Evolutionary conservation across 148 eudicot genomes (phyloP).

Genomic region (Simmondsia chinensis): DNA sequence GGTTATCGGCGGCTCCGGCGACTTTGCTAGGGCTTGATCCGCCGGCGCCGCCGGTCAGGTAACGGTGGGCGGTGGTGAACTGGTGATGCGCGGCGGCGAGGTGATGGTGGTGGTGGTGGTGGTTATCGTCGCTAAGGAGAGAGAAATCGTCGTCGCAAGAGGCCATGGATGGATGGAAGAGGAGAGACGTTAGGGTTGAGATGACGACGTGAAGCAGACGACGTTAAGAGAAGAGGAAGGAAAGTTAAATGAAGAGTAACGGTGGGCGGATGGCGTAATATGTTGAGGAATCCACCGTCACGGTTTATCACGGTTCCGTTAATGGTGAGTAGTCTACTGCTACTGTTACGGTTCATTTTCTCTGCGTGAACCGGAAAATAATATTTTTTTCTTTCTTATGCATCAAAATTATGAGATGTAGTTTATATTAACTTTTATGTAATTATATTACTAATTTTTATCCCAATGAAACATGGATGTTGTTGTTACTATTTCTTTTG

Average conservation of each 20-base stretch:
- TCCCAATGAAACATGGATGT: too few species aligned
- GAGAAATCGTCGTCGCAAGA: slow-evolving; percentile 87
- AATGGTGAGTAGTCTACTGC: too few species aligned
- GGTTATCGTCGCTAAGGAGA: slow-evolving; percentile 44
- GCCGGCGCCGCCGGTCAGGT: slow-evolving; percentile 17
- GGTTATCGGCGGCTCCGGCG: slow-evolving; percentile 7
- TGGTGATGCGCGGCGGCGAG: slow-evolving; percentile 23
- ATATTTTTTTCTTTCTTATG: too few species aligned
- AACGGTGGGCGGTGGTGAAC: slow-evolving; percentile 12
- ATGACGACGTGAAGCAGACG: slow-evolving; percentile 42
- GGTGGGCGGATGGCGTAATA: slow-evolving; percentile 6
- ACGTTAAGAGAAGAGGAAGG: slow-evolving; percentile 37
- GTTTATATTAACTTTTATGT: too few species aligned
- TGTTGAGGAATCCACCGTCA: slow-evolving; percentile 20
- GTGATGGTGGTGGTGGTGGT: slow-evolving; percentile 24
- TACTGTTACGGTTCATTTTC: too few species aligned
- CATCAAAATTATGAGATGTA: too few species aligned
- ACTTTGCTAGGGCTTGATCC: slow-evolving; percentile 4
- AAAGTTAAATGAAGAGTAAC: slow-evolving; percentile 9
- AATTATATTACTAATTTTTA: too few species aligned
- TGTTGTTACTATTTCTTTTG: too few species aligned
- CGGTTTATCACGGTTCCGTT: slow-evolving; percentile 33
- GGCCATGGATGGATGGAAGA: slow-evolving; percentile 40
- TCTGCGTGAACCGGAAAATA: too few species aligned
- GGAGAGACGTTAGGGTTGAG: slow-evolving; percentile 29